Percentiles rank a stretch among this genome's conserved stretches.
These are phyloP conservation scores for Aureobasidium zeae DNA, from an alignment of 2,329 filamentous ascomycete species.

Conservation along the genomic window DNA sequence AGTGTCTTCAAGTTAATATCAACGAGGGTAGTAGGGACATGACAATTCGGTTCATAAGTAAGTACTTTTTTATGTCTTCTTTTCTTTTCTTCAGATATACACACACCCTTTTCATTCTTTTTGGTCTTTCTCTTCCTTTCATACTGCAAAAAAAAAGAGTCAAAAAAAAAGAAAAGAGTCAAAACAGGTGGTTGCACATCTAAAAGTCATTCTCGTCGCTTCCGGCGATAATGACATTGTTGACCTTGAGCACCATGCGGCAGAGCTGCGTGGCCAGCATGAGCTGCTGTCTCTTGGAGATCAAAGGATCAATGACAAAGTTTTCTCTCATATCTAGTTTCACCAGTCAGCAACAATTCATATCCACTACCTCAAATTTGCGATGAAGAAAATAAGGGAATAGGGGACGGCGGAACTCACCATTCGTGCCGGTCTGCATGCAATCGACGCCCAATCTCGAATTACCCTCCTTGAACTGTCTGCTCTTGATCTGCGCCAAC, in stretches of 20 bases:
- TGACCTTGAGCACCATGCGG: slow-evolving; percentile 93
- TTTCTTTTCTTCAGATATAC: too few relatives aligned
- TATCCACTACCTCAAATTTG: too few relatives aligned
- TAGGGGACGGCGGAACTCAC: too few relatives aligned
- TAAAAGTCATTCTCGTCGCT: slow-evolving; percentile 79
- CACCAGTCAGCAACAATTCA: neutral
- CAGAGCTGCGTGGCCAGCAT: slow-evolving; percentile 94
- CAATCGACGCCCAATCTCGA: slow-evolving; percentile 86
- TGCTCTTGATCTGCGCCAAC: slow-evolving; percentile 86
- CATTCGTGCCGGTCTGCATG: slow-evolving; percentile 88
- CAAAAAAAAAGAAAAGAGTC: neutral
- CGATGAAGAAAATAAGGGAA: too few relatives aligned
- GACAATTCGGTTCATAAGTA: too few relatives aligned
- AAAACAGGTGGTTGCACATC: too few relatives aligned
- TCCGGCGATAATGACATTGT: slow-evolving; percentile 90
- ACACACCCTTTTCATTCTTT: neutral
- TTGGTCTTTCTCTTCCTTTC: too few relatives aligned
- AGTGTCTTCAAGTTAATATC: too few relatives aligned
- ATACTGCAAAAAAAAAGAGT: neutral
- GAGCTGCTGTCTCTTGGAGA: slow-evolving; percentile 94
- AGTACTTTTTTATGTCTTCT: too few relatives aligned
- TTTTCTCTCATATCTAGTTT: slow-evolving; percentile 87
- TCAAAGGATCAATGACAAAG: slow-evolving; percentile 96
- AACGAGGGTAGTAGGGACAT: too few relatives aligned
- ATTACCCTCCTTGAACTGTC: slow-evolving; percentile 82